These are phyloP conservation scores for Pyricularia pennisetigena DNA, from an alignment of 2,329 filamentous ascomycete genomes.

Conservation along the genomic window DNA sequence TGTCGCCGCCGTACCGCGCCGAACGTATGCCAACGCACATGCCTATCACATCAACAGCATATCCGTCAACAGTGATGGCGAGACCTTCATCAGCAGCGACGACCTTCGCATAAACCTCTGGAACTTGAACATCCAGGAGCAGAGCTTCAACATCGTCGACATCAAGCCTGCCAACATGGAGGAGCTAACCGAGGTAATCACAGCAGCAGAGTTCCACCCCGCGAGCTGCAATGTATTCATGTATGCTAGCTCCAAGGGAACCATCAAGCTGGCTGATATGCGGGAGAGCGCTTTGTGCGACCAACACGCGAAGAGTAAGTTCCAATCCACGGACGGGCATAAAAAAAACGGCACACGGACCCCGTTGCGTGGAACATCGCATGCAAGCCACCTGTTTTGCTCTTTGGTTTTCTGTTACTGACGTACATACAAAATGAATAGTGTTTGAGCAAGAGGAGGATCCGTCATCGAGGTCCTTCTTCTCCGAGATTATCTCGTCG, in stretches of 20 bases:
- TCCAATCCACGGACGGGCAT: neutral
- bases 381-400: neutral
- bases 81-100: slow-evolving; percentile 98
- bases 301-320: slow-evolving; percentile 85
- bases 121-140: slow-evolving; percentile 98
- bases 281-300: slow-evolving; percentile 93
- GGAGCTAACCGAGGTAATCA: slow-evolving; percentile 97
- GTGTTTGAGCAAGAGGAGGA: slow-evolving; percentile 99
- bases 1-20: slow-evolving; percentile 87
- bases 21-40: slow-evolving; percentile 96
- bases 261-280: slow-evolving; percentile 98
- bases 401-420: neutral
- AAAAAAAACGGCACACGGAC: neutral
- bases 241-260: slow-evolving; percentile 98
- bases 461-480: slow-evolving; percentile 92
- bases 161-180: slow-evolving; percentile 99
- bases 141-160: slow-evolving; percentile 99
- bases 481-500: slow-evolving; percentile 98
- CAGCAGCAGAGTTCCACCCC: slow-evolving; percentile 94
- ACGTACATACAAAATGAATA: slow-evolving; percentile 25
- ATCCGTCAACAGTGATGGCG: slow-evolving; percentile 98
- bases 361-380: neutral
- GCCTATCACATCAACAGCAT: slow-evolving; percentile 99
- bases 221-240: slow-evolving; percentile 99
- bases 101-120: slow-evolving; percentile 96